A percentile compares a stretch with the other conserved stretches of the same genome.
These are phyloP conservation scores for Puccinia hordei DNA, from an alignment of 1,284 basidiomycete genomes.

Conservation along the genomic window DNA sequence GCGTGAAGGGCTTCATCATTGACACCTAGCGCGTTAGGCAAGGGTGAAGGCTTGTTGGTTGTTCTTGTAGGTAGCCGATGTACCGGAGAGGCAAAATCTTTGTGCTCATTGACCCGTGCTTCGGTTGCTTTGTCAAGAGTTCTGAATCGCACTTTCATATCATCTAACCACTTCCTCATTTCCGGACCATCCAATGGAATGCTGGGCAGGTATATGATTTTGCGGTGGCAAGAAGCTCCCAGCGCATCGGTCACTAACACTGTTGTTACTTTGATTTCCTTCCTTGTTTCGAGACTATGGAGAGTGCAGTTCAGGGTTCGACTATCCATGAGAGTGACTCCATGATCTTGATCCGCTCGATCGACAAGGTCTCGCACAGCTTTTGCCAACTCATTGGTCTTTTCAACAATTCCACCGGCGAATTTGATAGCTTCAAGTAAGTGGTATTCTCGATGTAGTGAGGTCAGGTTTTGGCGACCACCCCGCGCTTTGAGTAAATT, in stretches of 20 bases:
- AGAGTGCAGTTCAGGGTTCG: conserved; percentile 69
- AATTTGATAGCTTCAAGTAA: conserved; percentile 50
- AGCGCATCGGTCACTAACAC: conserved; percentile 63
- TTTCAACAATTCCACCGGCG: conserved; percentile 47
- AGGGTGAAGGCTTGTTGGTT: neutral
- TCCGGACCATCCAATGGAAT: conserved; percentile 46
- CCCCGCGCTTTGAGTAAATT: neutral
- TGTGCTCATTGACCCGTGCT: neutral
- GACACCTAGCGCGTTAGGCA: conserved; percentile 16
- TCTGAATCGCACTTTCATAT: conserved; percentile 32
- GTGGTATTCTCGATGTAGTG: conserved; percentile 37
- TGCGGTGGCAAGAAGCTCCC: conserved; percentile 26
- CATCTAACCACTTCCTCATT: conserved; percentile 45
- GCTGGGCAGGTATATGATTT: conserved; percentile 40
- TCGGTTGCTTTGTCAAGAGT: conserved; percentile 16
- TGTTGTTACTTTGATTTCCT: conserved; percentile 69
- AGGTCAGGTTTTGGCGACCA: conserved; percentile 44
- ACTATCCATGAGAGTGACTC: conserved; percentile 63
- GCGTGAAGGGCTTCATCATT: conserved; percentile 35
- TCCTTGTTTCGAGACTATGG: conserved; percentile 66
- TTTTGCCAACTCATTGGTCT: conserved; percentile 45
- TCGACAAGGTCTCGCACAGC: conserved; percentile 42
- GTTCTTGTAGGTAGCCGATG: conserved; percentile 19
- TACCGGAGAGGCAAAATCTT: conserved; percentile 37
- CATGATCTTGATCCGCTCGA: conserved; percentile 30